A percentile compares a stretch with the other conserved stretches of the same genome.
These are phyloP conservation scores for Gossypium aridum DNA, from an alignment of 441 rosid species.

Conservation along the genomic window DNA sequence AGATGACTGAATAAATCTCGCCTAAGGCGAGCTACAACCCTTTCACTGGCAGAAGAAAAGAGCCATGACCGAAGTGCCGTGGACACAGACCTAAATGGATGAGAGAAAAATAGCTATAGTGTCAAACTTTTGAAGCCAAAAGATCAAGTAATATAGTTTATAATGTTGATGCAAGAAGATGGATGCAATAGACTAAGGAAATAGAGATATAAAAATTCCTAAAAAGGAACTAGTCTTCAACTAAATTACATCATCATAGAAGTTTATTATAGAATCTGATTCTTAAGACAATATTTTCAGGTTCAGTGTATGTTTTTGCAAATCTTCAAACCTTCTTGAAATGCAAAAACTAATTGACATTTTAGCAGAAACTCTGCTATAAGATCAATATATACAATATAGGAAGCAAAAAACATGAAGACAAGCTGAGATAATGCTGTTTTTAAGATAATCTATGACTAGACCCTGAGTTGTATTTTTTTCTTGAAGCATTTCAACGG, in stretches of 20 bases:
- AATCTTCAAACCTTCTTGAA: too few relatives aligned
- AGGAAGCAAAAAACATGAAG: too few relatives aligned
- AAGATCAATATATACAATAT: too few relatives aligned
- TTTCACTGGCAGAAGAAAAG: slow-evolving; percentile 81
- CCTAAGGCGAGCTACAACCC: slow-evolving; percentile 91
- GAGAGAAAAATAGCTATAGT: neutral
- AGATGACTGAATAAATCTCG: slow-evolving; percentile 72
- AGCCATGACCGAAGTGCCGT: slow-evolving; percentile 88
- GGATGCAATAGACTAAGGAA: neutral
- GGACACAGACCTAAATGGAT: slow-evolving; percentile 55
- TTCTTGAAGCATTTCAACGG: too few relatives aligned
- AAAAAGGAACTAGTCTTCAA: neutral
- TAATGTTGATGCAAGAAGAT: neutral
- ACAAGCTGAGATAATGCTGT: too few relatives aligned
- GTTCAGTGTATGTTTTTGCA: too few relatives aligned
- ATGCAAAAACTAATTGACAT: too few relatives aligned
- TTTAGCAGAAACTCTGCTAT: too few relatives aligned
- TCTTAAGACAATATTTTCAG: too few relatives aligned
- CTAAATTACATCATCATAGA: neutral
- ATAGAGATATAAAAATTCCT: neutral
- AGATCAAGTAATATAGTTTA: neutral
- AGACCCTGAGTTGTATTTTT: too few relatives aligned
- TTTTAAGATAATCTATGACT: too few relatives aligned
- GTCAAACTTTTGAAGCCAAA: neutral
- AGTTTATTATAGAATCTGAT: too few relatives aligned